Evolutionary conservation across 805 yeast genomes (phyloP), one percentile per base, ranked within the genome.

Genomic region (Candida insectorum): DNA sequence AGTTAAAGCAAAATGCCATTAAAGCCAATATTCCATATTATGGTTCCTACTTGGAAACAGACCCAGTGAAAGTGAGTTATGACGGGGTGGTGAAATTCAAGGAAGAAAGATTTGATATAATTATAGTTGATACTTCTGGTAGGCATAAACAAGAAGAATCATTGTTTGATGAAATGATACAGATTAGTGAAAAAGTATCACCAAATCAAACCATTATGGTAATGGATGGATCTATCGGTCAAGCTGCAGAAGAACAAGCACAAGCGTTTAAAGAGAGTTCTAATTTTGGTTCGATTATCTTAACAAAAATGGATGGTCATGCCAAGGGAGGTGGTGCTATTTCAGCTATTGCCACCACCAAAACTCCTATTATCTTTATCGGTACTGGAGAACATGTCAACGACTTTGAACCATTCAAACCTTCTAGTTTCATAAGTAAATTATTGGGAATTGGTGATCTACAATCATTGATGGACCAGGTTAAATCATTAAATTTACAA

Each of bases 301-400:
- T 91, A 54, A 91, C 98, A 15, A 91, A 91, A 59, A 80, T 91
- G 94, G 98, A 91, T 62, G 97, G 97, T 33, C 97, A 93, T 52
- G 98, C 97, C 24, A 91, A 85, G 63, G 98, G 98, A 58, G 98
- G 98, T 65, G 98, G 98, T 70, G 98, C 98, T 19, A 89, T 91
- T 34, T 87, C 96, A 24, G 98, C 98, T 0, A 97, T 91, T 34
- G 98, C 98, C 2, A 93, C 96, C 2, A 91, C 97, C 2, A 73
- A 85, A 35, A 93, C 97, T 0, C 98, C 98, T 6, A 83, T 91
- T 47, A 85, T 85, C 6, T 91, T 91, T 54, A 93, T 91, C 39
- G 98, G 98, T 75, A 91, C 97, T 3, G 98, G 98, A 55, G 98
- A 91, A 60, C 98, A 93, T 54, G 84, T 89, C 23, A 85, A 83